Conservation (phyloP, 768 basidiomycete species). For the Russula ochroleuca region DNA sequence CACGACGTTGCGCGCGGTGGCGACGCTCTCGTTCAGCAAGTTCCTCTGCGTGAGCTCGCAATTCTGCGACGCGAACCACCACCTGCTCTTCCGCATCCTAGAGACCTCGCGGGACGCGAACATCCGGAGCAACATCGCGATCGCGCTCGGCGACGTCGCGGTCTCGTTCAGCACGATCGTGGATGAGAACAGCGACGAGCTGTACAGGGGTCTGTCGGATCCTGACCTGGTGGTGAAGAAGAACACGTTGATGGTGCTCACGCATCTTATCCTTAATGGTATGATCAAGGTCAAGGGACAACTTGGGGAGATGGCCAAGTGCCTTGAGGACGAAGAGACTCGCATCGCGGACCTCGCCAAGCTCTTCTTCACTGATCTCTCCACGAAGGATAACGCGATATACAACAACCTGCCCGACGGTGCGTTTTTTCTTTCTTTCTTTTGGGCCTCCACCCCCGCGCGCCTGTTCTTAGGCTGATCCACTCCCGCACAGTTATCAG, state of each 20-base stretch:
- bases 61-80: slow-evolving; percentile 89
- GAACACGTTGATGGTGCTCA: slow-evolving; percentile 98
- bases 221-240: slow-evolving; percentile 89
- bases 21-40: slow-evolving; percentile 87
- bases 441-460: neutral
- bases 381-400: slow-evolving; percentile 97
- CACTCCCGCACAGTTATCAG: slow-evolving; percentile 66
- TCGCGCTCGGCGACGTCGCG: slow-evolving; percentile 95
- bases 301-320: slow-evolving; percentile 99
- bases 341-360: slow-evolving; percentile 93
- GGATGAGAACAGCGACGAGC: slow-evolving; percentile 93
- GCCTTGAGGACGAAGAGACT: slow-evolving; percentile 84
- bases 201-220: slow-evolving; percentile 93
- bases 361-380: slow-evolving; percentile 93
- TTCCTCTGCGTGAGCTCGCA: slow-evolving; percentile 92
- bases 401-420: slow-evolving; percentile 98
- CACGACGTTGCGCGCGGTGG: slow-evolving; percentile 77
- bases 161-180: slow-evolving; percentile 97
- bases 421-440: slow-evolving; percentile 36
- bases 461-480: neutral
- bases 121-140: slow-evolving; percentile 94
- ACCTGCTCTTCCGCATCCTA: slow-evolving; percentile 87
- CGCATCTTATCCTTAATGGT: slow-evolving; percentile 93
- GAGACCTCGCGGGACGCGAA: slow-evolving; percentile 87
- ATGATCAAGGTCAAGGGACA: slow-evolving; percentile 99